Conservation (phyloP, 345 rosid genomes). For the Ailanthus altissimus region DNA sequence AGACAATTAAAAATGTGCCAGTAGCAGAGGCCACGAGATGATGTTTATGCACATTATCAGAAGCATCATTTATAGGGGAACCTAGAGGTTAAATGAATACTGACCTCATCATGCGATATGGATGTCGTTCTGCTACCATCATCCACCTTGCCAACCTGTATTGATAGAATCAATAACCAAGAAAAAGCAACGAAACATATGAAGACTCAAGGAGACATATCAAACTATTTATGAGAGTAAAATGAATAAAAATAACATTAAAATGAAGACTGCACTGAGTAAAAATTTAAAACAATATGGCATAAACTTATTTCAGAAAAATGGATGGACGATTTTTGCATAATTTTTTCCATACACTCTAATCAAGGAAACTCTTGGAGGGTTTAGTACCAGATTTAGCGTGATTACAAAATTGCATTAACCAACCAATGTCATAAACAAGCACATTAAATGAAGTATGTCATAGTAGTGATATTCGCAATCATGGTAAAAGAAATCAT, state of each 20-base stretch:
- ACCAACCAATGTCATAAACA: background rate
- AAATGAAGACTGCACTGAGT: background rate
- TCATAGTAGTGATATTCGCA: background rate
- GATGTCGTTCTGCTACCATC: slow-evolving; percentile 32
- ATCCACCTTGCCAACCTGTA: slow-evolving; percentile 49
- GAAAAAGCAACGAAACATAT: background rate
- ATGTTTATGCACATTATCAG: background rate
- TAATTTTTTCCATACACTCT: no score
- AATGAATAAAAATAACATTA: background rate
- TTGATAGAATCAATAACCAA: background rate
- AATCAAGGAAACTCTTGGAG: no score
- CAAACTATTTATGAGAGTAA: background rate
- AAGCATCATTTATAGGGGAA: background rate
- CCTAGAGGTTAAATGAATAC: slow-evolving; percentile 22
- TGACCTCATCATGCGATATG: slow-evolving; percentile 76
- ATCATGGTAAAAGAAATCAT: background rate
- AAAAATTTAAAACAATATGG: background rate
- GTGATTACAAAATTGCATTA: background rate
- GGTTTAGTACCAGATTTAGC: background rate
- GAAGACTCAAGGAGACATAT: background rate
- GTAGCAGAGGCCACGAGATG: background rate
- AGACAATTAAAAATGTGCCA: background rate
- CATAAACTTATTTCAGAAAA: background rate
- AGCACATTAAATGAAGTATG: background rate
- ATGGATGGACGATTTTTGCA: background rate